phyloP scores from a whole-genome alignment of 495 filamentous ascomycete genomes.

The Podospora pseudocomata region DNA sequence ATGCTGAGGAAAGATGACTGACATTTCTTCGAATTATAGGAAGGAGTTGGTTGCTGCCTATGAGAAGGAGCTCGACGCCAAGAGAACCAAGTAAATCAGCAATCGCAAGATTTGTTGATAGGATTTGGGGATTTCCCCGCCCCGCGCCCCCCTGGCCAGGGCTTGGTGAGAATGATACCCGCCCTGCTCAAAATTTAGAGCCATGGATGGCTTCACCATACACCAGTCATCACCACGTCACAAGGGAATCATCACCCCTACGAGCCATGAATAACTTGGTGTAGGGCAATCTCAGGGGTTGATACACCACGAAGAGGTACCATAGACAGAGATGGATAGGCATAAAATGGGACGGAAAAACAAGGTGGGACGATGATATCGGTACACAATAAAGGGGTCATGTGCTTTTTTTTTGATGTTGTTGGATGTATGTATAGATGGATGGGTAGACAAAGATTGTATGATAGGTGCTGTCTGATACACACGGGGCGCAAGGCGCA shows the following conservation, averaged over 20 bases:
- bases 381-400: not conserved
- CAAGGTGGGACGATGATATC: not conserved
- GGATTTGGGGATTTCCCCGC: not conserved
- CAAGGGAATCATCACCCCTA: not conserved
- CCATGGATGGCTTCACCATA: not conserved
- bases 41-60: conserved; percentile 88
- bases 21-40: conserved; percentile 36
- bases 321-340: not conserved
- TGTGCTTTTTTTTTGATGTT: not conserved
- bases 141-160: not conserved
- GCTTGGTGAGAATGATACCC: not conserved
- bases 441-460: not conserved
- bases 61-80: conserved; percentile 76
- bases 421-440: not conserved
- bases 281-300: not conserved
- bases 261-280: not conserved
- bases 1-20: not conserved
- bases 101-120: not conserved
- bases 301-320: not conserved
- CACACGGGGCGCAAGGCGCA: not conserved
- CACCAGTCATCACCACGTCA: not conserved
- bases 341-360: not conserved
- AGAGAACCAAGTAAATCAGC: conserved; percentile 46
- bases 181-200: not conserved
- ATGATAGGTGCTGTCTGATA: not conserved